These are phyloP conservation scores for Primulina eburnea DNA, from an alignment of 257 asterid genomes.

Conservation along the genomic window DNA sequence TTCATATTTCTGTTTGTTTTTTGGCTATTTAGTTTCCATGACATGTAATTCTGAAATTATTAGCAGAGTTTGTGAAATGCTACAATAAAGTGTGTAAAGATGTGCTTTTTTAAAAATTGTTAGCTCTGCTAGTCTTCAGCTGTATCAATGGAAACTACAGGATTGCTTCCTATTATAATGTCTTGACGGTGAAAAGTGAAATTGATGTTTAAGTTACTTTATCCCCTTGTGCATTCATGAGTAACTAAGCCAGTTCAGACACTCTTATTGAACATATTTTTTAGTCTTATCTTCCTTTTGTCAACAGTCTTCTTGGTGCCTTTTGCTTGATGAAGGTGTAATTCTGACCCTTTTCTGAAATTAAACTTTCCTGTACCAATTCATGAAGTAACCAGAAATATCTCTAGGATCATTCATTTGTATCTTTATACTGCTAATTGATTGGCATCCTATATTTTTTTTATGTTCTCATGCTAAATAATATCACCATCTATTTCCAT, in stretches of 20 bases:
- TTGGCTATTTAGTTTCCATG: neutral
- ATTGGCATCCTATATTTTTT: neutral
- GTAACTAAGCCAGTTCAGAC: neutral
- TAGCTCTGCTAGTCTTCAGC: neutral
- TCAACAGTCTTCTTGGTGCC: constrained; percentile 3
- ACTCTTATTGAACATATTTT: neutral
- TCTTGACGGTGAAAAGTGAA: constrained; percentile 3
- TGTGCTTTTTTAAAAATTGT: constrained; percentile 1
- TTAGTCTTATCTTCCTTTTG: neutral
- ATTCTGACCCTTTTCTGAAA: constrained; percentile 3
- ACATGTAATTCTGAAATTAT: constrained; percentile 8
- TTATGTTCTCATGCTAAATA: neutral
- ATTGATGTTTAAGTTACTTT: neutral
- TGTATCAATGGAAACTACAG: neutral
- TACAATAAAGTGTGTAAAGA: constrained; percentile 11
- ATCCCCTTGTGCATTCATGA: neutral
- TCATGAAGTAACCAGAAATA: neutral
- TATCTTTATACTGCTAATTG: neutral
- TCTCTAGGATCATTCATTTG: constrained; percentile 5
- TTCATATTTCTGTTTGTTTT: neutral
- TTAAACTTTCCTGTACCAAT: constrained; percentile 12
- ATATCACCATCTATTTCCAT: neutral
- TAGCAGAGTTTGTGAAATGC: constrained; percentile 8
- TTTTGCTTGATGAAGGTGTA: neutral
- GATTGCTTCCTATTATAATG: neutral